phyloP scores from a whole-genome alignment of 1,139 yeast species.

The Geotrichum carabidarum region DNA sequence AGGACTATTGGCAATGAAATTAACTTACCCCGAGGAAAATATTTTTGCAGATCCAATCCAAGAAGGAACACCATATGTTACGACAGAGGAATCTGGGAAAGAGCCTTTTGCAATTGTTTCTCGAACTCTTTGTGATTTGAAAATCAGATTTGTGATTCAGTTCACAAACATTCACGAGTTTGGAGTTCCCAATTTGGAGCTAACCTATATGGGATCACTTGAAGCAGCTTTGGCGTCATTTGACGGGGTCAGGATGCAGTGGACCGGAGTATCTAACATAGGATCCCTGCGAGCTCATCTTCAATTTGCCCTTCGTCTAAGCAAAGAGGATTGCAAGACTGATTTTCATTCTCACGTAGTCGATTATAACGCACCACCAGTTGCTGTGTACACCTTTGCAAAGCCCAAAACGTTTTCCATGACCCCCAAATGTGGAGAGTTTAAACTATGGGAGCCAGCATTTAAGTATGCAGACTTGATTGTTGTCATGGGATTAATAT shows the following conservation, averaged over 20 bases:
- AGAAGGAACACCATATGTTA: too few relatives aligned
- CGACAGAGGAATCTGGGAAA: too few relatives aligned
- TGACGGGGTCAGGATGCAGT: constrained; percentile 14
- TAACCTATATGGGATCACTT: neutral
- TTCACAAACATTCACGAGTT: too few relatives aligned
- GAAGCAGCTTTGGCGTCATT: too few relatives aligned
- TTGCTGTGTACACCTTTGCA: constrained; percentile 16
- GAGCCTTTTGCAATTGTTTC: too few relatives aligned
- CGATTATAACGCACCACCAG: constrained; percentile 5
- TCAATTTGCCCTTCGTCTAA: constrained; percentile 21
- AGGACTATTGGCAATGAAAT: too few relatives aligned
- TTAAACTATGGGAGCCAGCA: constrained; percentile 18
- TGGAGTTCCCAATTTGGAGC: too few relatives aligned
- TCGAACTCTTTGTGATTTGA: too few relatives aligned
- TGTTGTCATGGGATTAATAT: constrained; percentile 19
- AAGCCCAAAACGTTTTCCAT: constrained; percentile 6
- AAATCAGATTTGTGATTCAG: too few relatives aligned
- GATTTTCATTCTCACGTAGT: neutral
- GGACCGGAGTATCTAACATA: constrained; percentile 25
- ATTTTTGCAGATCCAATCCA: too few relatives aligned
- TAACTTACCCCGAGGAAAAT: too few relatives aligned
- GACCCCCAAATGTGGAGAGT: constrained; percentile 18
- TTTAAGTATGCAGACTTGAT: constrained; percentile 15
- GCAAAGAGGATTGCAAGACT: neutral
- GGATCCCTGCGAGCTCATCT: constrained; percentile 25